phyloP scores from a whole-genome alignment of 1,284 basidiomycete species.

The Austroboletus novae-zelandiae region DNA sequence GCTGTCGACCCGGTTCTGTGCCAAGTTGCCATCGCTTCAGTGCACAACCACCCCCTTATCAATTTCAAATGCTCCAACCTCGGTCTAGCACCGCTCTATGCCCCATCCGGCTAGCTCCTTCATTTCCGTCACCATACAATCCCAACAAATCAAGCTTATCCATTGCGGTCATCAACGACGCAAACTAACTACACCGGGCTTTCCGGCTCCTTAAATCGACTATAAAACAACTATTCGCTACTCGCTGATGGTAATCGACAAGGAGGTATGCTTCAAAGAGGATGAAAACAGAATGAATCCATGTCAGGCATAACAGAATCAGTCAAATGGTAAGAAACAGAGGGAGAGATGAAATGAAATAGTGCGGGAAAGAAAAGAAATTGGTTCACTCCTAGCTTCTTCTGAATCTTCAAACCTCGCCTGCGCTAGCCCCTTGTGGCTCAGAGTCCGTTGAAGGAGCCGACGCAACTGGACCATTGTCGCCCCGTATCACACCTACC shows the following conservation, averaged over 20 bases:
- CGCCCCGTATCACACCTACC: constrained; percentile 24
- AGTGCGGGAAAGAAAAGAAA: constrained; percentile 4
- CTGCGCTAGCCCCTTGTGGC: constrained; percentile 8
- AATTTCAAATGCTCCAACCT: constrained; percentile 25
- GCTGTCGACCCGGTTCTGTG: not conserved
- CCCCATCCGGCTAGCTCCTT: constrained; percentile 9
- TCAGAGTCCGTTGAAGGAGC: constrained; percentile 18
- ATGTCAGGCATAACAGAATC: constrained; percentile 12
- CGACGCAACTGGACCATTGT: constrained; percentile 8
- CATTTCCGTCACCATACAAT: constrained; percentile 12
- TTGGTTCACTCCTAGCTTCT: not conserved
- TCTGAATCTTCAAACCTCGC: constrained; percentile 17
- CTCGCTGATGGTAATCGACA: constrained; percentile 1
- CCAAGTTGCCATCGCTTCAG: constrained; percentile 10
- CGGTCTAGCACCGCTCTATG: not conserved
- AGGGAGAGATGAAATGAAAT: constrained; percentile 5
- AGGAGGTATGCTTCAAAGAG: constrained; percentile 7
- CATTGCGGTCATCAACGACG: constrained; percentile 24
- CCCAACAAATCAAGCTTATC: constrained; percentile 1
- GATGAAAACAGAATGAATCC: constrained; percentile 9
- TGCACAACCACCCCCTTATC: constrained; percentile 15
- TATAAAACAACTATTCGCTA: constrained; percentile 27
- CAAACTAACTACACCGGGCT: constrained; percentile 24
- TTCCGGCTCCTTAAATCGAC: constrained; percentile 10
- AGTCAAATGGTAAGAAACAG: constrained; percentile 7